Base-by-base conservation (phyloP, 2,329 filamentous ascomycete genomes). In the Aspergillus ochraceus region DNA sequence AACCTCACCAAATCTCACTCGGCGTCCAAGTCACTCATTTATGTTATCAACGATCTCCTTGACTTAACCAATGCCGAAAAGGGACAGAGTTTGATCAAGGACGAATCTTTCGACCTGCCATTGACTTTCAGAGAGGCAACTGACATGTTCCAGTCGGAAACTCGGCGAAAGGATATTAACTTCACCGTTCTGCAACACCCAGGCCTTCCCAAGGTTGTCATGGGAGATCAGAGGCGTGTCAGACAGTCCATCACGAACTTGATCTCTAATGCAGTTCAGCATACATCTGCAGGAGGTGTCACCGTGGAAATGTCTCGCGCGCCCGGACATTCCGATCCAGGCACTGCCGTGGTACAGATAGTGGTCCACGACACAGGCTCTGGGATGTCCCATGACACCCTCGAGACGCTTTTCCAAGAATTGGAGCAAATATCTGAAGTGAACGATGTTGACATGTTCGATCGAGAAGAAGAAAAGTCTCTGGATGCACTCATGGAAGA, bases 41-140 rank as follows among this genome's bases (percentile, higher is more conserved):
- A 96, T 71, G 92, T 96, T 10, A 97, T 97, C 77, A 97, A 97
- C 65, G 92, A 97, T 71, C 81, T 97, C 1, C 81, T 97, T 0
- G 92, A 97, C 70, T 79, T 97, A 30, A 96, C 93, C 1, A 95
- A 96, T 70, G 90, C 90, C 0, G 92, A 96, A 72, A 90, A 93
- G 72, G 92, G 92, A 0, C 88, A 89, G 52, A 84, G 87, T 1
- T 77, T 96, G 3, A 84, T 94, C 70, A 94, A 92, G 67, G 88
- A 93, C 58, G 92, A 96, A 69, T 77, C 88, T 0, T 92, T 97
- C 53, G 87, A 96, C 68, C 80, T 97, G 4, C 78, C 79, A 17
- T 78, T 80, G 0, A 94, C 90, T 1, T 81, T 97, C 2, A 80
- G 80, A n/a, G 91, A 96, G 72, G 91, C 91, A 0, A 90, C 89